Evolutionary conservation across 352 stramenopile species (phyloP).

Genomic region (Pythium grandisporangium): DNA sequence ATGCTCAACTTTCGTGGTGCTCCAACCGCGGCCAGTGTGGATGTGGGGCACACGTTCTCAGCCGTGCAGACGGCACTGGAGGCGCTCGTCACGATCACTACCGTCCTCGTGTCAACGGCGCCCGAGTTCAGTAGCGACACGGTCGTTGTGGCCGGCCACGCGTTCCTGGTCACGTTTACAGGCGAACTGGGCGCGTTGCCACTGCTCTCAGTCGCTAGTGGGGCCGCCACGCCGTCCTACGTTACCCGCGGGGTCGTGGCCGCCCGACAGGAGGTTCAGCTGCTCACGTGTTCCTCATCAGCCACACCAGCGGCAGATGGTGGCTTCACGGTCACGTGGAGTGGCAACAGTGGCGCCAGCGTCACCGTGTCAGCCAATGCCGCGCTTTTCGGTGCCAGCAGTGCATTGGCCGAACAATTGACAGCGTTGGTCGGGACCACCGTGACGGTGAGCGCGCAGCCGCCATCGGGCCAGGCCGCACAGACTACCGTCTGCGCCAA

Average conservation of each 20-base stretch:
- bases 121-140: conserved; percentile 16
- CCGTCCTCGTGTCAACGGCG: conserved; percentile 58
- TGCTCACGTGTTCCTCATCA: conserved; percentile 46
- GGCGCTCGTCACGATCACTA: conserved; percentile 71
- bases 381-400: conserved; percentile 20
- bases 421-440: conserved; percentile 19
- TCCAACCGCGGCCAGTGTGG: conserved; percentile 18
- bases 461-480: no score
- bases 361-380: conserved; percentile 31
- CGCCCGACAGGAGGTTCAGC: conserved; percentile 70
- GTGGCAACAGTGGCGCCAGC: conserved; percentile 19
- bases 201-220: conserved; percentile 11
- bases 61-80: conserved; percentile 56
- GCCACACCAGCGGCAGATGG: conserved; percentile 20
- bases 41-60: conserved; percentile 23
- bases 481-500: conserved; percentile 44
- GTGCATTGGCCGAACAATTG: conserved; percentile 21
- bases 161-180: conserved; percentile 71
- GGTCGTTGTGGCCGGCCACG: conserved; percentile 14
- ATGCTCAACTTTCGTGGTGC: conserved; percentile 58
- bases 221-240: conserved; percentile 21
- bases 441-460: conserved; percentile 31
- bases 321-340: conserved; percentile 45
- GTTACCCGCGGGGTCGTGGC: conserved; percentile 28
- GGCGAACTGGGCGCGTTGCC: conserved; percentile 39